phyloP scores from a whole-genome alignment of 163 green algal genomes.

The Scenedesmus sp. region DNA sequence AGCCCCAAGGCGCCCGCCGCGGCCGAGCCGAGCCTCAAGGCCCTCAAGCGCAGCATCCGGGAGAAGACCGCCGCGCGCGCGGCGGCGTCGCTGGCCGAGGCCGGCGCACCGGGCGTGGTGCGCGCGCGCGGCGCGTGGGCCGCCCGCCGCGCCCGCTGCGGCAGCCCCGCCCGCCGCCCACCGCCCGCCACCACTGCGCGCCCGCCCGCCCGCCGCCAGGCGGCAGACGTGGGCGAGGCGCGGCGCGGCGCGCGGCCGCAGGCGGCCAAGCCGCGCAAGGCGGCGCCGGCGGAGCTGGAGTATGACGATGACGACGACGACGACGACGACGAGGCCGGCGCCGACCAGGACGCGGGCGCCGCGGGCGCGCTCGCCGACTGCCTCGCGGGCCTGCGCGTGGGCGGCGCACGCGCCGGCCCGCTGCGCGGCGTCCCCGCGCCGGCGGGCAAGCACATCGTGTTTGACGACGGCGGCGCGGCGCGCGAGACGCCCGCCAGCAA shows the following conservation, averaged over 20 bases:
- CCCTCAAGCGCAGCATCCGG: conserved; percentile 32
- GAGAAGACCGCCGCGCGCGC: conserved; percentile 7
- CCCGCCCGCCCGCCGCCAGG: neutral
- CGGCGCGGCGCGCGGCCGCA: neutral
- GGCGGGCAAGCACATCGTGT: conserved; percentile 29
- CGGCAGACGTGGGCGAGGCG: conserved; percentile 4
- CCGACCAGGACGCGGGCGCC: neutral
- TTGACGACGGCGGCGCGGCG: conserved; percentile 26
- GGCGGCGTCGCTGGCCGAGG: conserved; percentile 15
- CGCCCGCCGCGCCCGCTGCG: too few species aligned
- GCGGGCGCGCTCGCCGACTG: too few species aligned
- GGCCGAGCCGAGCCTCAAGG: conserved; percentile 13
- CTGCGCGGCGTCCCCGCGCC: conserved; percentile 32
- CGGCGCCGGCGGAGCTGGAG: conserved; percentile 10
- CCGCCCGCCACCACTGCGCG: too few species aligned
- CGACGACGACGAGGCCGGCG: neutral
- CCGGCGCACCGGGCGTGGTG: too few species aligned
- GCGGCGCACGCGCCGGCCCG: neutral
- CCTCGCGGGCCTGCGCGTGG: neutral
- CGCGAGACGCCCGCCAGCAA: conserved; percentile 26
- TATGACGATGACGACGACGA: conserved; percentile 32
- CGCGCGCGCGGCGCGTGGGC: too few species aligned
- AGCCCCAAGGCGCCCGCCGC: neutral
- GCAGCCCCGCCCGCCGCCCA: too few species aligned
- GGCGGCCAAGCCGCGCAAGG: neutral